Percentiles rank a stretch among this genome's conserved stretches.
Conservation (phyloP, 139 green algal genomes). For the Asterochloris erici region DNA sequence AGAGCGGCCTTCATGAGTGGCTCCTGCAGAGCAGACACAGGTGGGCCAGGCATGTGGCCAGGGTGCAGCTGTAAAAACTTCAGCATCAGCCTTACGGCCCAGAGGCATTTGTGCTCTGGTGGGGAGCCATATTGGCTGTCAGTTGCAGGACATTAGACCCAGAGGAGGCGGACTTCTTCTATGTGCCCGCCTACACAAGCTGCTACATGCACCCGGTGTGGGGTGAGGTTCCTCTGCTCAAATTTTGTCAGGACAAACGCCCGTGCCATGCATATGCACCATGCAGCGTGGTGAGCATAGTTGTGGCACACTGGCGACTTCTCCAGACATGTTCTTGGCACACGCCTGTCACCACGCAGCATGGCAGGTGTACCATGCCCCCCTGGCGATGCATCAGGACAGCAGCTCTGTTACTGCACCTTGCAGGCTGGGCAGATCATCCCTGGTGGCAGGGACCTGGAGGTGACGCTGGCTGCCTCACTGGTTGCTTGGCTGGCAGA, state of each 20-base stretch:
- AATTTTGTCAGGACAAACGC: neutral
- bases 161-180: constrained; percentile 63
- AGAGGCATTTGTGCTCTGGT: neutral
- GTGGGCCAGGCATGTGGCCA: neutral
- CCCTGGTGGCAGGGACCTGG: too few relatives aligned
- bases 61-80: neutral
- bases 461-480: too few relatives aligned
- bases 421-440: too few relatives aligned
- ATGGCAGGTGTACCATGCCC: too few relatives aligned
- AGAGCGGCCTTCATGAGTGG: constrained; percentile 57
- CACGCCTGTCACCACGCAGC: too few relatives aligned
- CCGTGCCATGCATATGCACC: too few relatives aligned
- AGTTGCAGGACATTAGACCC: constrained; percentile 46
- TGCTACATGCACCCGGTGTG: constrained; percentile 47
- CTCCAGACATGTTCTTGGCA: too few relatives aligned
- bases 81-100: neutral
- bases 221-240: constrained; percentile 35
- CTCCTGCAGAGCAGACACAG: constrained; percentile 40
- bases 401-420: too few relatives aligned
- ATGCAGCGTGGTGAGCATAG: too few relatives aligned
- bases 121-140: neutral
- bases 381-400: too few relatives aligned
- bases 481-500: too few relatives aligned
- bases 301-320: too few relatives aligned
- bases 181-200: constrained; percentile 40